These are phyloP conservation scores for Rhypophila decipiens DNA, from an alignment of 495 filamentous ascomycete genomes.

Conservation along the genomic window DNA sequence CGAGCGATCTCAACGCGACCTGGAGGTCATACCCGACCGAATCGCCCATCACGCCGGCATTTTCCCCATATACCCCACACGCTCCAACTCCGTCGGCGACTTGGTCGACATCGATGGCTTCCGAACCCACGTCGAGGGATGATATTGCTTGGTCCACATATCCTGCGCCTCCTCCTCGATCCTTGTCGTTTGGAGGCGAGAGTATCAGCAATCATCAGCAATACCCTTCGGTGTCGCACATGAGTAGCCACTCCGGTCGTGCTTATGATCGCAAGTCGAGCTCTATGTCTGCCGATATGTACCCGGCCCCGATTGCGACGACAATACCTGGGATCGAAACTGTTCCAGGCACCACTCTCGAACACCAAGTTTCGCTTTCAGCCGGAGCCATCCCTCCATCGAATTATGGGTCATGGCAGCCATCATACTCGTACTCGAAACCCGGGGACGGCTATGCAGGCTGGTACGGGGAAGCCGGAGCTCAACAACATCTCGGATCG, in stretches of 20 bases:
- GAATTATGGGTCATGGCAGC: constrained; percentile 39
- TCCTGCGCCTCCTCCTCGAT: constrained; percentile 32
- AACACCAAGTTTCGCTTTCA: constrained; percentile 30
- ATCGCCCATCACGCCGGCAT: constrained; percentile 33
- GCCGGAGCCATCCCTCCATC: constrained; percentile 33
- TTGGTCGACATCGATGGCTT: constrained; percentile 31
- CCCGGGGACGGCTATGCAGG: constrained; percentile 28
- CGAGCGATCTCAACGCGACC: constrained; percentile 25
- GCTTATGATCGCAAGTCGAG: constrained; percentile 31
- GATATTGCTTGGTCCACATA: constrained; percentile 35
- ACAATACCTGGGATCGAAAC: constrained; percentile 33
- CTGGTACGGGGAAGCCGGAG: constrained; percentile 35
- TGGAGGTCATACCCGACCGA: constrained; percentile 36
- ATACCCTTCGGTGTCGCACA: constrained; percentile 27
- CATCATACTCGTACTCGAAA: constrained; percentile 36
- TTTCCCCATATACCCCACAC: constrained; percentile 35
- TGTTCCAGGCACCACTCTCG: constrained; percentile 26
- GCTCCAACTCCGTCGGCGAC: constrained; percentile 29
- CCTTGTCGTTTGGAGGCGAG: constrained; percentile 39
- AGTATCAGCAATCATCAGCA: constrained; percentile 23
- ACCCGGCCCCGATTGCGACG: constrained; percentile 30
- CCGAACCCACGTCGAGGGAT: constrained; percentile 24
- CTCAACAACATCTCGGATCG: constrained; percentile 17
- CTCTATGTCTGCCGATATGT: constrained; percentile 27
- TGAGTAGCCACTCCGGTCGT: constrained; percentile 18